Evolutionary conservation across 106 monocot genomes (phyloP), one percentile per base, ranked within the genome.

Genomic region (Ottelia alismoides): DNA sequence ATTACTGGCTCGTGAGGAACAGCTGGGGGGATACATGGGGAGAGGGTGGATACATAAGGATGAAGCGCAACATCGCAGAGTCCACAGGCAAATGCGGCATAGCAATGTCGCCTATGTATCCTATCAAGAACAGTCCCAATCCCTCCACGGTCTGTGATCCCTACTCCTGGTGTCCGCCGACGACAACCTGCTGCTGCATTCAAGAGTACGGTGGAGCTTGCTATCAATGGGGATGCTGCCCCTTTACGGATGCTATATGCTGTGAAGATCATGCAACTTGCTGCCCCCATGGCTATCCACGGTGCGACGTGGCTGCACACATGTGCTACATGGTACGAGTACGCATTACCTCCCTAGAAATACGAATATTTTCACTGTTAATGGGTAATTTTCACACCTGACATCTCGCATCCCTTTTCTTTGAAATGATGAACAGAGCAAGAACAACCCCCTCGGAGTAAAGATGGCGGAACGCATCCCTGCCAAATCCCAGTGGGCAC

Each of bases 161-260:
- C n/a, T 25, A 52, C 51, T 64, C 22, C 63, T 52, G 31, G 25
- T 64, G 63, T 53, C 52, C 31, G 7, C 40, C 31, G 24, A 25
- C 52, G 25, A 25, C 23, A 0, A 64, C 63, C 16, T 64, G 63
- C 32, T 64, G 63, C 40, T 64, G 88, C 44, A 45, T 79, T n/a
- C 79, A 70, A 28, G 63, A 73, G 45, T 78, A 64, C 47, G 58
- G 70, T 6, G 16, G 28, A 10, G 45, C 52, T 29, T 88, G 88
- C 78, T 67, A 73, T 21, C 66, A 66, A 0, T 88, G 82, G 82
- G 88, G 88, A 16, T 88, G 63, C 24, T 64, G 63, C 20, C 63
- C 63, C 6, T 22, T 52, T 18, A 40, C 52, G 5, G 32, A 28
- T 9, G 63, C 63, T 9, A 30, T 27, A 32, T 64, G 63, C 63